Base-by-base conservation (phyloP, 2,329 filamentous ascomycete genomes). In the Cucurbitaria berberidis region DNA sequence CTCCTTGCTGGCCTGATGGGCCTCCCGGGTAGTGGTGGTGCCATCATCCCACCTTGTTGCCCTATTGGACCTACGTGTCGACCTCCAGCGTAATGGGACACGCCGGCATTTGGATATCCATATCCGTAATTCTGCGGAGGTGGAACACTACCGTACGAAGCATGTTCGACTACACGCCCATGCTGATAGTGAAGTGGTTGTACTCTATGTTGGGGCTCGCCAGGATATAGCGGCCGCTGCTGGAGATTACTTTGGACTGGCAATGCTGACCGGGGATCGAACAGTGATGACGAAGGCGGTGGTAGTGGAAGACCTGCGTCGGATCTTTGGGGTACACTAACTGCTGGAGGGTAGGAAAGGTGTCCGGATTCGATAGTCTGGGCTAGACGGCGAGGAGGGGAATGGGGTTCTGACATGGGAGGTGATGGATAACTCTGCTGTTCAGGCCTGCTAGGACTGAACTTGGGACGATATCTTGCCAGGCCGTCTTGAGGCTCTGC, bases 331-430 rank as follows among this genome's bases (percentile, higher is more conserved):
- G 63, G 51, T 45, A 65, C 60, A 48, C 49, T 62, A 43, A 58
- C 55, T 40, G 59, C 53, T 40, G 64, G 57, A 24, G 61, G 60
- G 45, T 72, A 72, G 36, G 59, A 70, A 46, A 60, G 66, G 51
- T 62, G 63, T 51, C 69, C 65, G 27, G 66, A 55, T 64, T 74
- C 68, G 59, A 68, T 63, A 59, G 68, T 60, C 48, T 70, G 72
- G 61, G 70, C 69, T 67, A 64, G 60, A 56, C 71, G 73, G 59
- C 68, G 68, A 53, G 67, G 62, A 60, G 78, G 76, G 55, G 78
- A 80, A 51, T 77, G 76, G 63, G 78, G 74, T 72, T 76, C 77
- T 74, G 79, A 81, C 79, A 81, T 81, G 70, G 79, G 79, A 70
- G 79, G 78, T 64, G 78, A 81, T 54, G 77, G 78, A 68, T 80